These are phyloP conservation scores for Quillaja saponaria DNA, from an alignment of 306 rosid genomes.

Conservation along the genomic window DNA sequence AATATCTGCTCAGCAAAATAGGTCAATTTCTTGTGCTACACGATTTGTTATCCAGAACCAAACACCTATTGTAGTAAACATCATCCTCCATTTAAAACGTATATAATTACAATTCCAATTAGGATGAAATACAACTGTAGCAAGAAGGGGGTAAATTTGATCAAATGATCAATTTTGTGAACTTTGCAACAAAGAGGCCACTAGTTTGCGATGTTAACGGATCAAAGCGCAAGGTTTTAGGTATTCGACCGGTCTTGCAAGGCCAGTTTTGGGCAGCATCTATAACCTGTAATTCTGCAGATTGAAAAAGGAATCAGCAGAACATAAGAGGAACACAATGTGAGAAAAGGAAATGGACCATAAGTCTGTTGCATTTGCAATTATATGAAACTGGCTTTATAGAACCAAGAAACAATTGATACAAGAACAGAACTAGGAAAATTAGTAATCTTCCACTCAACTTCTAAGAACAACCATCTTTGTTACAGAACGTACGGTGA, in stretches of 20 bases:
- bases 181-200: constrained; percentile 76
- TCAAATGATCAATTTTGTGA: constrained; percentile 49
- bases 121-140: too few relatives aligned
- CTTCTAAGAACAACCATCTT: neutral
- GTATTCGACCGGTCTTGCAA: constrained; percentile 61
- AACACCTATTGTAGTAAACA: too few relatives aligned
- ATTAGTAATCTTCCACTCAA: constrained; percentile 3
- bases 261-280: constrained; percentile 76
- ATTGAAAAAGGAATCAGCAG: constrained; percentile 5
- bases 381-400: neutral
- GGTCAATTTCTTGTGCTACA: too few relatives aligned
- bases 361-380: constrained; percentile 8
- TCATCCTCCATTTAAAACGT: too few relatives aligned
- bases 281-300: constrained; percentile 60
- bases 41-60: too few relatives aligned
- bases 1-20: too few relatives aligned
- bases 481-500: neutral
- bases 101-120: too few relatives aligned
- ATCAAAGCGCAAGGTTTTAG: constrained; percentile 71
- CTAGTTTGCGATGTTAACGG: constrained; percentile 76
- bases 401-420: constrained; percentile 9
- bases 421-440: neutral
- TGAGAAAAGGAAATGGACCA: neutral
- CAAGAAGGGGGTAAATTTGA: neutral
- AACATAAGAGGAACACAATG: constrained; percentile 6